phyloP scores from a whole-genome alignment of 106 monocot genomes.

The Cymbidium sinense region DNA sequence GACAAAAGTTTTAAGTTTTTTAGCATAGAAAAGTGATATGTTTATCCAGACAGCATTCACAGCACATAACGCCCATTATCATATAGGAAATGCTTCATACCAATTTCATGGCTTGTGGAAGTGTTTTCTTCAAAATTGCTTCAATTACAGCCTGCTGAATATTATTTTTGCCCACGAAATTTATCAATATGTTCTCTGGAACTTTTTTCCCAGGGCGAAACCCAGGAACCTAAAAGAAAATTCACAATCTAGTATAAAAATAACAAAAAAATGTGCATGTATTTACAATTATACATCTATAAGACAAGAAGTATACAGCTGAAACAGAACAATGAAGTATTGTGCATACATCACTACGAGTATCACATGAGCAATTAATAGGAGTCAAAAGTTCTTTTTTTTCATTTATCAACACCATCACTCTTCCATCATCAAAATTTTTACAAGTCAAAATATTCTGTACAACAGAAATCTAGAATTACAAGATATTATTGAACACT shows the following conservation, averaged over 20 bases:
- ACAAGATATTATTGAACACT: too few species aligned
- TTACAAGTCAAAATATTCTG: too few species aligned
- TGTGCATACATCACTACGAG: too few species aligned
- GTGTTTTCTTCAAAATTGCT: conserved; percentile 81
- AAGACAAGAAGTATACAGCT: too few species aligned
- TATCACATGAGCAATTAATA: too few species aligned
- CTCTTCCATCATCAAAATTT: too few species aligned
- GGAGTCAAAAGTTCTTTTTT: too few species aligned
- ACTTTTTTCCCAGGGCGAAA: conserved; percentile 90
- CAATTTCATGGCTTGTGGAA: conserved; percentile 73
- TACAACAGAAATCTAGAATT: too few species aligned
- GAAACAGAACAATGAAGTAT: too few species aligned
- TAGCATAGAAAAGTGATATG: background rate
- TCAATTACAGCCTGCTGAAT: conserved; percentile 72
- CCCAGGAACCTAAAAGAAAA: conserved; percentile 65
- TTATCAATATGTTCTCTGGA: conserved; percentile 86
- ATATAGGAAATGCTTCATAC: conserved; percentile 23
- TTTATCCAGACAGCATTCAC: background rate
- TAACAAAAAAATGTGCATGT: background rate
- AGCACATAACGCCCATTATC: background rate
- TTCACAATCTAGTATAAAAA: background rate
- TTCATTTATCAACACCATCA: too few species aligned
- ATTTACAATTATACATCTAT: too few species aligned
- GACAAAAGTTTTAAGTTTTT: background rate
- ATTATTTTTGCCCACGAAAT: conserved; percentile 60